Evolutionary conservation across 2,329 filamentous ascomycete species (phyloP).

Genomic region (Ceratocystis lukuohia): DNA sequence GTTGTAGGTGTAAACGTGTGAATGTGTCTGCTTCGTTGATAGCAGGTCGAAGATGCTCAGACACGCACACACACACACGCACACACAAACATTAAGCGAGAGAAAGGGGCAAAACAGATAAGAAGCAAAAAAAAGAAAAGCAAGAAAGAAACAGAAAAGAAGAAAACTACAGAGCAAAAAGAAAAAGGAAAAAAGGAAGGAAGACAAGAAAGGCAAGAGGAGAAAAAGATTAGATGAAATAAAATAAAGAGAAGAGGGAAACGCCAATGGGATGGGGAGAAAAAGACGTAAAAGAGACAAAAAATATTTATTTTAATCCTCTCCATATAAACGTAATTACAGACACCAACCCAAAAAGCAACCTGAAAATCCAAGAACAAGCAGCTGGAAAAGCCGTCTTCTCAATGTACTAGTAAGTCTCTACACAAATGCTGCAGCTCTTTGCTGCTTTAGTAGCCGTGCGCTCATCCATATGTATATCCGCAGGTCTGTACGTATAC

Average conservation of each 20-base stretch:
- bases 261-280: neutral
- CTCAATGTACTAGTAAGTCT: too few species aligned
- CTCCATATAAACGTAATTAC: neutral
- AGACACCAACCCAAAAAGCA: neutral
- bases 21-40: too few species aligned
- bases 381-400: too few species aligned
- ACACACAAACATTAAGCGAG: neutral
- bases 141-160: neutral
- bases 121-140: neutral
- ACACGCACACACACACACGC: neutral
- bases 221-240: neutral
- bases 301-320: neutral
- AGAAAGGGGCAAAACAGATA: neutral
- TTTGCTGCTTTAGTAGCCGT: too few species aligned
- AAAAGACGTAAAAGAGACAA: neutral
- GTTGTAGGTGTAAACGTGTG: too few species aligned
- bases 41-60: neutral
- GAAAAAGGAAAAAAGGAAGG: neutral
- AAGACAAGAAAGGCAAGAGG: neutral
- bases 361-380: too few species aligned
- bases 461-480: too few species aligned
- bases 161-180: neutral
- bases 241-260: neutral
- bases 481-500: too few species aligned
- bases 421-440: too few species aligned